These are phyloP conservation scores for Eucalyptus shirleyi DNA, from an alignment of 345 rosid genomes.

Conservation along the genomic window DNA sequence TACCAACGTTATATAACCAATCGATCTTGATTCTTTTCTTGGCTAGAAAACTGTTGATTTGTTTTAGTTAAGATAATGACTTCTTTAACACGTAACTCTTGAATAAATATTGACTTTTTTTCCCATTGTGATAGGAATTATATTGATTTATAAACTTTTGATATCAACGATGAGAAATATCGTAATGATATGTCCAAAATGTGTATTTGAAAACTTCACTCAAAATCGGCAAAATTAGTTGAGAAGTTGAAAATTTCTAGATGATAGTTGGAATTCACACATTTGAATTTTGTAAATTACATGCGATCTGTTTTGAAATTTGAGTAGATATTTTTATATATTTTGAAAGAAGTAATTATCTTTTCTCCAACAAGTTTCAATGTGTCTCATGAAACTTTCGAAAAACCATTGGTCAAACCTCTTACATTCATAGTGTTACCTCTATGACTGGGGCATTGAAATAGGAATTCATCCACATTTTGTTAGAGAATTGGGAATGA, in stretches of 20 bases:
- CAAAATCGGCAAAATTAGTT: neutral
- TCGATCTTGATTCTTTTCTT: neutral
- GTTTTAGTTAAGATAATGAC: neutral
- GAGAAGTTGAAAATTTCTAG: neutral
- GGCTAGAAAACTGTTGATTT: neutral
- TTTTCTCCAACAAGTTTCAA: too few relatives aligned
- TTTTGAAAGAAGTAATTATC: too few relatives aligned
- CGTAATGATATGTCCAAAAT: accelerated
- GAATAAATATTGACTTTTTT: neutral
- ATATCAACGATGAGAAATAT: neutral
- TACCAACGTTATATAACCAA: neutral
- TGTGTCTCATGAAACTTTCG: too few relatives aligned
- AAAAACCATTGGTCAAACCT: too few relatives aligned
- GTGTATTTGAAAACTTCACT: too few relatives aligned
- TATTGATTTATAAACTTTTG: neutral
- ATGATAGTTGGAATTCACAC: neutral
- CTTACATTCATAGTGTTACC: too few relatives aligned
- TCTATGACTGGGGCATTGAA: too few relatives aligned
- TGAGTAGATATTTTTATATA: neutral
- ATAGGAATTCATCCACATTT: too few relatives aligned
- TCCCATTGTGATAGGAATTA: neutral
- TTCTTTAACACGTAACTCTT: neutral
- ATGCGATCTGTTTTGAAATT: accelerated
- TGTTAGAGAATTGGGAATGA: too few relatives aligned
- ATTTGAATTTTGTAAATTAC: neutral